Conservation (phyloP, 768 basidiomycete genomes). For the Solioccasus polychromus region DNA sequence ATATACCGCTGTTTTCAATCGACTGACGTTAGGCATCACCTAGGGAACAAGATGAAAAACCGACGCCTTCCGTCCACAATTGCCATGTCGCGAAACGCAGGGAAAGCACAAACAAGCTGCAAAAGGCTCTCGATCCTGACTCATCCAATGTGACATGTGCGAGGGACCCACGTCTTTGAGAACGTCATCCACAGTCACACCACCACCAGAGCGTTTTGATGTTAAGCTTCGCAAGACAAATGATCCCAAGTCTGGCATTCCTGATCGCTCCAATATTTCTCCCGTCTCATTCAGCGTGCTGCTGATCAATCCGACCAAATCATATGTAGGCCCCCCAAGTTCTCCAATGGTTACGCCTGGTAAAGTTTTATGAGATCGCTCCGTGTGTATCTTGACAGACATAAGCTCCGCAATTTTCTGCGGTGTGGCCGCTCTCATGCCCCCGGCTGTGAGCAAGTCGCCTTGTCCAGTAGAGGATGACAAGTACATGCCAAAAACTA, state of each 20-base stretch:
- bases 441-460: conserved; percentile 63
- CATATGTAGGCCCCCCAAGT: conserved; percentile 69
- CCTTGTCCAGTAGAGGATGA: conserved; percentile 52
- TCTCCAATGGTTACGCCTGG: conserved; percentile 72
- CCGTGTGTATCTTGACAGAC: conserved; percentile 65
- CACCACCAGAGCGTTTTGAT: conserved; percentile 31
- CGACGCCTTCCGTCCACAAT: conserved; percentile 60
- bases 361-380: conserved; percentile 66
- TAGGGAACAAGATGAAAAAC: conserved; percentile 14
- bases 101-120: conserved; percentile 76
- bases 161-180: conserved; percentile 56
- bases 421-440: conserved; percentile 53
- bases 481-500: conserved; percentile 71
- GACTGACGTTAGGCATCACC: not conserved
- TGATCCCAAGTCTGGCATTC: conserved; percentile 68
- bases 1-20: conserved; percentile 58
- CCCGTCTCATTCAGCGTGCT: conserved; percentile 72
- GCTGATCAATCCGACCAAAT: conserved; percentile 68
- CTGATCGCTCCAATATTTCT: conserved; percentile 50
- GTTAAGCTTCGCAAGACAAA: conserved; percentile 72
- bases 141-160: not conserved
- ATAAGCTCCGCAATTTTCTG: conserved; percentile 71
- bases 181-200: conserved; percentile 51
- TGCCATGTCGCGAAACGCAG: conserved; percentile 79
- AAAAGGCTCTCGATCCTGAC: conserved; percentile 5